phyloP scores from a whole-genome alignment of 2,329 filamentous ascomycete genomes.

The Penicillium vulpinum region DNA sequence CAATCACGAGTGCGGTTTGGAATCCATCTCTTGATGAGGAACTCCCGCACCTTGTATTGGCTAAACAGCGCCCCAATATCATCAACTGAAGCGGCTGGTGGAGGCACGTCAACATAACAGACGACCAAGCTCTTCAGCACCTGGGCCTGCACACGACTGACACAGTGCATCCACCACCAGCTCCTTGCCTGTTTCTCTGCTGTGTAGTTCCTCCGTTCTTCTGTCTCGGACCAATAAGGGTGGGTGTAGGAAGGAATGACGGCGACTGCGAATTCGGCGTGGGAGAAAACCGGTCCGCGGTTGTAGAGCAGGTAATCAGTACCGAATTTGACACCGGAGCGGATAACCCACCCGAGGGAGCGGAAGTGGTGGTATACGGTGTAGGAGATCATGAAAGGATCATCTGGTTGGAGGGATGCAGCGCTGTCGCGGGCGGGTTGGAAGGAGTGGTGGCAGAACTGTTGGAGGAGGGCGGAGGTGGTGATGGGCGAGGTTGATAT shows the following conservation, averaged over 20 bases:
- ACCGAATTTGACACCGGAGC: constrained; percentile 90
- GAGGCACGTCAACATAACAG: constrained; percentile 87
- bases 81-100: constrained; percentile 52
- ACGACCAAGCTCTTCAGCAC: constrained; percentile 88
- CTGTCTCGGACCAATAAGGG: constrained; percentile 63
- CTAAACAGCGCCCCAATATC: constrained; percentile 66
- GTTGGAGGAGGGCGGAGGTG: constrained; percentile 59
- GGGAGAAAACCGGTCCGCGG: constrained; percentile 87
- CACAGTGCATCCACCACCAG: constrained; percentile 69
- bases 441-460: constrained; percentile 69
- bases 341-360: constrained; percentile 90
- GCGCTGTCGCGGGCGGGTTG: constrained; percentile 58
- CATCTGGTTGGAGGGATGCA: constrained; percentile 65
- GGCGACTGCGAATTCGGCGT: constrained; percentile 88
- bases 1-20: constrained; percentile 73
- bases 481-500: constrained; percentile 45
- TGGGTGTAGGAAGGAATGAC: constrained; percentile 80
- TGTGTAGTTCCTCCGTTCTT: constrained; percentile 52
- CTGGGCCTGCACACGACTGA: constrained; percentile 85
- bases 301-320: constrained; percentile 95
- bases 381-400: constrained; percentile 83
- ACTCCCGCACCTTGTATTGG: constrained; percentile 74
- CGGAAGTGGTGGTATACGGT: constrained; percentile 94
- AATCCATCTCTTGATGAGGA: constrained; percentile 79
- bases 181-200: constrained; percentile 47